Evolutionary conservation across 257 asterid species (phyloP), one percentile per base, ranked within the genome.

Genomic region (Prunella vulgaris): DNA sequence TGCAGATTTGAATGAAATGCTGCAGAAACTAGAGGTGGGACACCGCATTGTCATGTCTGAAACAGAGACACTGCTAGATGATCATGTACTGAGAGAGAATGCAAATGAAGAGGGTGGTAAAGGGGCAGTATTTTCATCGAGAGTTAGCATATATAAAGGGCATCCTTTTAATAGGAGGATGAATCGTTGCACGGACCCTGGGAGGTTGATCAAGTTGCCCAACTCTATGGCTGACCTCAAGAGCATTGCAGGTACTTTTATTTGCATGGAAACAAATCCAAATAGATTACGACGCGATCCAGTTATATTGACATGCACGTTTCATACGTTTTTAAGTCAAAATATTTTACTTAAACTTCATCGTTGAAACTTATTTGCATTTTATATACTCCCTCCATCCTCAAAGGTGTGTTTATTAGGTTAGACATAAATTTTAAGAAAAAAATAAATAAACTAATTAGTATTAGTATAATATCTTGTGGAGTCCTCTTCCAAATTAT

Each of bases 81-180:
- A 60, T 56, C 68, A 73, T 1, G 74, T 73, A 1, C 74, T 52
- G 75, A 82, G 10, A 83, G n/a, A 73, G 15, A 56, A 74, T 10
- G 62, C 58, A 3, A 38, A 63, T 12, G 60, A 18, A 13, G 76
- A 68, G 20, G 72, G 65, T 42, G 63, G 61, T 18, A 78, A 44
- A 61, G 66, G 63, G 57, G 66, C 63, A 13, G 20, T 1, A 0
- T 14, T 49, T 48, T 68, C 69, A 17, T 57, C 81, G 8, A 72
- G 98, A 66, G 88, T 88, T 35, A 87, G 94, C 63, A 78, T 93
- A 56, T 93, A 90, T 74, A 84, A 79, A 74, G 99, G 97, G 21
- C 92, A 86, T 53, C 96, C 95, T 3, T 24, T 5, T 48, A 60
- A 60, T 32, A 78, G 95, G 80, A 81, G 72, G 62, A 81, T 60